Conservation (phyloP, 108 stramenopile species). For the Bacterosira constricta region DNA sequence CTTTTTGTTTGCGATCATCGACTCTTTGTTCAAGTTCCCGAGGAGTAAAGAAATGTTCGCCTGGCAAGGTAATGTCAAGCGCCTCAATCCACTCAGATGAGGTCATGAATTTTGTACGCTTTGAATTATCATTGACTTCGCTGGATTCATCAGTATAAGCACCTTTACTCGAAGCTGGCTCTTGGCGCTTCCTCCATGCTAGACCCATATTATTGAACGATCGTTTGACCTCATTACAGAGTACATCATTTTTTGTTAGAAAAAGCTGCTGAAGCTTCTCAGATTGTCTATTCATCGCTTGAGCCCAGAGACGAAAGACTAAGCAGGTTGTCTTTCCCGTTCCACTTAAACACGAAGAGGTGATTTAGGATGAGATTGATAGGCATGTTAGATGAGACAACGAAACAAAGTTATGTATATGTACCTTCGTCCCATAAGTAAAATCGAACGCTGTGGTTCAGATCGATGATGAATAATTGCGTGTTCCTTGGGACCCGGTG, state of each 20-base stretch:
- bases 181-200: constrained; percentile 41
- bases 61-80: constrained; percentile 42
- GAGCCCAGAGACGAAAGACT: constrained; percentile 58
- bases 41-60: constrained; percentile 40
- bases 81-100: constrained; percentile 48
- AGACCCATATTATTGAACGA: constrained; percentile 54
- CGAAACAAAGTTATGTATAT: no score
- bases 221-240: constrained; percentile 45
- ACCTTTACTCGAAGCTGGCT: background rate
- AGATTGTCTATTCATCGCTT: constrained; percentile 1
- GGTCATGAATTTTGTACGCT: constrained; percentile 39
- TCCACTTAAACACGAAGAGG: no score
- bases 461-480: constrained; percentile 48
- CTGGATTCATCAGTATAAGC: background rate
- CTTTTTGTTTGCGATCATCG: constrained; percentile 39
- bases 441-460: constrained; percentile 30
- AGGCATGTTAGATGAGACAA: no score
- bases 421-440: constrained; percentile 48
- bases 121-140: background rate
- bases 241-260: constrained; percentile 52
- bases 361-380: background rate
- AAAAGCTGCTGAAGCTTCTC: constrained; percentile 44
- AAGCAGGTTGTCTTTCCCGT: constrained; percentile 58
- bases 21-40: constrained; percentile 29
- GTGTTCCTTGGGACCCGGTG: constrained; percentile 56